Conservation (phyloP, 345 rosid genomes). For the Camelina sativa region DNA sequence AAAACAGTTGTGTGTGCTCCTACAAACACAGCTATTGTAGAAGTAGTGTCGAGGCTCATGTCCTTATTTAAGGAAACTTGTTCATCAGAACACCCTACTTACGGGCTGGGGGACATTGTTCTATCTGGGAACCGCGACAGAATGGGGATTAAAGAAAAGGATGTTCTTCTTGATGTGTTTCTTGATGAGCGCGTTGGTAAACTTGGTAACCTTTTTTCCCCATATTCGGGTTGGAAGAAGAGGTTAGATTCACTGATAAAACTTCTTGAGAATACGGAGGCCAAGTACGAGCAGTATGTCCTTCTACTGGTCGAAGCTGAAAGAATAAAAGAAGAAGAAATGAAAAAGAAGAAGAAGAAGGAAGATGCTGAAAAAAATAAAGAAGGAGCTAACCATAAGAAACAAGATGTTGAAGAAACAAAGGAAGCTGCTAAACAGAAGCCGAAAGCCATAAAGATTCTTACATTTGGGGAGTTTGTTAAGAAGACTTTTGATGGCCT, state of each 20-base stretch:
- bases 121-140: conserved; percentile 47
- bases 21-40: conserved; percentile 49
- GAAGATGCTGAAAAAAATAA: not conserved
- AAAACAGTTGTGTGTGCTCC: conserved; percentile 56
- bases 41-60: conserved; percentile 44
- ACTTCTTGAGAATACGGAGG: conserved; percentile 37
- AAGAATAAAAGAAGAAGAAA: not conserved
- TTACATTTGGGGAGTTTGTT: conserved; percentile 31
- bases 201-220: conserved; percentile 28
- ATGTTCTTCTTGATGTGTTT: conserved; percentile 42
- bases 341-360: not conserved
- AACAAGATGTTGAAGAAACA: not conserved
- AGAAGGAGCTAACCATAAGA: not conserved
- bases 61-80: not conserved
- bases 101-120: conserved; percentile 43
- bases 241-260: conserved; percentile 34
- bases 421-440: not conserved
- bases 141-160: conserved; percentile 36
- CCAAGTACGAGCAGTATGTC: conserved; percentile 8
- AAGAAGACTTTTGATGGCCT: not conserved
- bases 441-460: not conserved
- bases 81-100: conserved; percentile 33
- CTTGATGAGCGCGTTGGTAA: conserved; percentile 46
- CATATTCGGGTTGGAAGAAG: conserved; percentile 41
- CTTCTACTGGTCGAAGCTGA: not conserved